Base-by-base conservation (phyloP, 2,329 filamentous ascomycete genomes). In the Cladosporium sp. region DNA sequence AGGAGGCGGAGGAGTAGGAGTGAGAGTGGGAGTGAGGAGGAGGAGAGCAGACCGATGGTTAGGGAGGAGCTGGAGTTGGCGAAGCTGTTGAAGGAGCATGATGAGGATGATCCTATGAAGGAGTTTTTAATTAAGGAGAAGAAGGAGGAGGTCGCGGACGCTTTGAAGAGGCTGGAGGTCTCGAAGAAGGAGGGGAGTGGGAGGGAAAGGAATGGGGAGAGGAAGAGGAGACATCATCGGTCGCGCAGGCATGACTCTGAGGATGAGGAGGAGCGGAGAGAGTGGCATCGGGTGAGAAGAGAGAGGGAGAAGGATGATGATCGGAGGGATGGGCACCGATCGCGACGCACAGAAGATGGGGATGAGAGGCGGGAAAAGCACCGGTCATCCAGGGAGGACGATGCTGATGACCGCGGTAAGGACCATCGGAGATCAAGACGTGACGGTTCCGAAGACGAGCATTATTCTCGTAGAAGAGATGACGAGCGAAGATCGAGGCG, bases 81-180 rank as follows among this genome's bases (percentile, higher is more conserved):
- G 46, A 78, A 83, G 42, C 69, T 97, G 52, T 82, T 95, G 49
- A 74, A 80, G 50, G 84, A 92, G 13, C 63, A 66, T 42, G 93
- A 97, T 59, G 91, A 96, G 19, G 92, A 97, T 56, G 93, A 98
- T 68, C 93, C 93, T 0, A 98, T 98, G 93, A 96, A 95, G 71
- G 83, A 82, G 35, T 96, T 88, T 63, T 68, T 97, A 58, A 83
- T 96, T 48, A 82, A 92, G 58, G 87, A 95, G 71, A 96, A 97
- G 78, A 90, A 87, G 70, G 89, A 89, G 66, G 89, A 95, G 67
- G 81, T 95, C 10, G 83, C 86, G 51, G 79, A 81, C 54, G 91
- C 89, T 3, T 70, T 87, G 60, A 75, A 77, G 58, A 78, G 71
- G 60, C 66, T 78, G 48, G 75, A 77, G 43, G 78, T 70, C 64